These are phyloP conservation scores for Blattamonas nauphoetae DNA, from an alignment of 78 protist species.

Conservation along the genomic window DNA sequence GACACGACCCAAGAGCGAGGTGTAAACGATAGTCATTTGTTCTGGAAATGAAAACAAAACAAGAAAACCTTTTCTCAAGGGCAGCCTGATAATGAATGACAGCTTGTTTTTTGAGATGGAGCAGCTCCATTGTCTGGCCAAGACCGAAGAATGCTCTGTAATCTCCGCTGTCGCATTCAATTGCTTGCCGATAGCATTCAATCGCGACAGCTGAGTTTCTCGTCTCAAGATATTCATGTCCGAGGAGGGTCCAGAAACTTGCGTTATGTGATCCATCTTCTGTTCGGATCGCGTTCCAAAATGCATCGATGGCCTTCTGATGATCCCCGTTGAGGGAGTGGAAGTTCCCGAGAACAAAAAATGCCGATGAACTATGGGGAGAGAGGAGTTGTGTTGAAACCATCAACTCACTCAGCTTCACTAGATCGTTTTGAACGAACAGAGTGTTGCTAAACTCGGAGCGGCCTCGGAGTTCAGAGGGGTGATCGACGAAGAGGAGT, in stretches of 20 bases:
- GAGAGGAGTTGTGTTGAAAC: not conserved
- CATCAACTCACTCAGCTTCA: not conserved
- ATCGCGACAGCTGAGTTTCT: not conserved
- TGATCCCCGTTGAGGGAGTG: not conserved
- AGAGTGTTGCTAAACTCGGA: not conserved
- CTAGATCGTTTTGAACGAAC: not conserved
- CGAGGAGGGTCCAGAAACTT: constrained; percentile 11
- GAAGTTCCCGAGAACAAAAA: not conserved
- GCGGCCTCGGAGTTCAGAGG: not conserved
- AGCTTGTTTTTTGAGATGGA: not conserved
- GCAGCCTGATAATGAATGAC: not conserved
- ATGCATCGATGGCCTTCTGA: not conserved
- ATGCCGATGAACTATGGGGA: not conserved
- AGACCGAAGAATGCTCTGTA: constrained; percentile 18
- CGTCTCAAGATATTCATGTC: constrained; percentile 14
- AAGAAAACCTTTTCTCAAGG: not conserved
- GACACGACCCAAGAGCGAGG: no score
- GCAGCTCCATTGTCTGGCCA: constrained; percentile 14
- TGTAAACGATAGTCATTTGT: no score
- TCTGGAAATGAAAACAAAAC: no score
- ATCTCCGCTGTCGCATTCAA: not conserved
- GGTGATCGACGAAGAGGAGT: not conserved
- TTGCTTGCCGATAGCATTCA: not conserved
- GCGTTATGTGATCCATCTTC: not conserved
- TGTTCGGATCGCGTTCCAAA: not conserved